These are phyloP conservation scores for Albophoma yamanashiensis DNA, from an alignment of 2,329 filamentous ascomycete species.

Conservation along the genomic window DNA sequence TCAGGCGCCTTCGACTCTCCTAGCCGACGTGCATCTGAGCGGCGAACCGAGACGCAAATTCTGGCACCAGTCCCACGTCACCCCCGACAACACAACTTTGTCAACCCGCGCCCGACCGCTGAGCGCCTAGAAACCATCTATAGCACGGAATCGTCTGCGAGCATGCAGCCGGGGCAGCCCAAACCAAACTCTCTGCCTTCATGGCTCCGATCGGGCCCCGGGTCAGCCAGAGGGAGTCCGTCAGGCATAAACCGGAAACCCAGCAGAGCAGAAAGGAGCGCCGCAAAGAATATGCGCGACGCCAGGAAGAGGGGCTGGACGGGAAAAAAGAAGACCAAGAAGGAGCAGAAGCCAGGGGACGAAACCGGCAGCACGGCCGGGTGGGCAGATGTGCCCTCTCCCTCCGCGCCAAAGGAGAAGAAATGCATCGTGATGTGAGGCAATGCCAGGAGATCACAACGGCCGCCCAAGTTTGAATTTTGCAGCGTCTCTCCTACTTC, in stretches of 20 bases:
- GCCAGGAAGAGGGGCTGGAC: slow-evolving; percentile 49
- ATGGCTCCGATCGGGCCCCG: slow-evolving; percentile 25
- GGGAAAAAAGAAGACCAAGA: slow-evolving; percentile 27
- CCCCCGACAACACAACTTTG: slow-evolving; percentile 26
- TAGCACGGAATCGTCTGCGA: slow-evolving; percentile 18
- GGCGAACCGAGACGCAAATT: slow-evolving; percentile 31
- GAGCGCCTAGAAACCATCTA: slow-evolving; percentile 47
- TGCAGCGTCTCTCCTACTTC: too few relatives aligned
- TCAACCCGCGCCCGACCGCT: slow-evolving; percentile 31
- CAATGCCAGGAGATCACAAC: background rate
- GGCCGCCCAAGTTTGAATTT: background rate
- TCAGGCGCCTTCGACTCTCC: slow-evolving; percentile 41
- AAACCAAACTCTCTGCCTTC: slow-evolving; percentile 14
- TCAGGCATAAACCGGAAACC: slow-evolving; percentile 34
- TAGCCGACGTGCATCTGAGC: slow-evolving; percentile 18
- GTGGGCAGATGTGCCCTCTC: slow-evolving; percentile 41
- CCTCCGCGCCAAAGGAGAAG: slow-evolving; percentile 22
- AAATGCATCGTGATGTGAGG: slow-evolving; percentile 43
- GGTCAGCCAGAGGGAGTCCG: slow-evolving; percentile 22
- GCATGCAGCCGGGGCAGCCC: slow-evolving; percentile 6
- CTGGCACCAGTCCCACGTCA: slow-evolving; percentile 43
- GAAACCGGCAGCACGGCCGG: slow-evolving; percentile 34
- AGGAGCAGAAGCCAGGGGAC: slow-evolving; percentile 5
- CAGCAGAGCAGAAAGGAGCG: slow-evolving; percentile 48
- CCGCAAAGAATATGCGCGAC: slow-evolving; percentile 51